Conservation (phyloP, 257 asterid species). For the Jasminum sambac region DNA sequence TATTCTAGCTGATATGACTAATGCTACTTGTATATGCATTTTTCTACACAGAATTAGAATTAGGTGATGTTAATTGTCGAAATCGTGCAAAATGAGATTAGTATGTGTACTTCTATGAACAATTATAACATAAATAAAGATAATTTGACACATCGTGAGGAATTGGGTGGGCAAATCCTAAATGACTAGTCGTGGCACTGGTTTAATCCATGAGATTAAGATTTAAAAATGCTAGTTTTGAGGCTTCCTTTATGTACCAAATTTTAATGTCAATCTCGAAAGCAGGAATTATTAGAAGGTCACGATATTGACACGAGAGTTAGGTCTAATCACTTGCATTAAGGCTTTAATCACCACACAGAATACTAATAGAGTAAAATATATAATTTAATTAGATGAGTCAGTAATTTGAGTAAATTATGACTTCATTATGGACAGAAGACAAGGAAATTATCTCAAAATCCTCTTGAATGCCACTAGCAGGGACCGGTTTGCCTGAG, state of each 20-base stretch:
- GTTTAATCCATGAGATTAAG: constrained; percentile 39
- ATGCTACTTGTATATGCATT: no score
- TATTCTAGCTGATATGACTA: no score
- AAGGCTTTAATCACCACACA: constrained; percentile 27
- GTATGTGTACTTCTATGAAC: not conserved
- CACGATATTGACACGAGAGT: constrained; percentile 36
- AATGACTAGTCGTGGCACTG: constrained; percentile 43
- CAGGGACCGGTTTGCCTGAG: no score
- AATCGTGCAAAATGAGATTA: no score
- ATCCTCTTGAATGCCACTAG: no score
- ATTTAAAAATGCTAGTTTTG: constrained; percentile 31
- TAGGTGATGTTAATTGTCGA: no score
- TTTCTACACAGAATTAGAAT: no score
- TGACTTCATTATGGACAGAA: no score
- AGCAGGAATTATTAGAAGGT: constrained; percentile 29
- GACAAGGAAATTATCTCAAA: no score
- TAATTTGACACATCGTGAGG: constrained; percentile 33
- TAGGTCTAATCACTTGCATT: constrained; percentile 17
- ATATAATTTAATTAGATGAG: no score
- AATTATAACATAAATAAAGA: not conserved
- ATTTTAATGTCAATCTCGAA: constrained; percentile 35
- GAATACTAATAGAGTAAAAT: no score
- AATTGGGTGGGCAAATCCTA: constrained; percentile 20
- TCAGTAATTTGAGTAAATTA: no score
- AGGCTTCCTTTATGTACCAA: constrained; percentile 19